A percentile compares a stretch with the other conserved stretches of the same genome.
phyloP scores from a whole-genome alignment of 2,329 filamentous ascomycete genomes.

The Diaporthe caulivora region DNA sequence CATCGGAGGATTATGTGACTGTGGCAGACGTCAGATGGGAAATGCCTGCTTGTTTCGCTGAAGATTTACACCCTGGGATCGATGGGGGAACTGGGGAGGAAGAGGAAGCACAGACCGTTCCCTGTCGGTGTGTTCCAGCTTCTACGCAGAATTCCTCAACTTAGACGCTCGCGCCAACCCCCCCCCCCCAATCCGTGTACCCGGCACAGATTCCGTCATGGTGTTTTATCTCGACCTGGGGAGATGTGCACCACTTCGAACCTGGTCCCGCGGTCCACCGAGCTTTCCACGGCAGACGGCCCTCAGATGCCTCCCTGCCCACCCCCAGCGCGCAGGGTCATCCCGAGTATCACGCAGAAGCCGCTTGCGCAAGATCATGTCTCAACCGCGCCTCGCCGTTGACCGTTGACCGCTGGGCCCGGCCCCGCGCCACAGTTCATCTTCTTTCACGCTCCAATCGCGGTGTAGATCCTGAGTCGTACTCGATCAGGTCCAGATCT shows the following conservation, averaged over 20 bases:
- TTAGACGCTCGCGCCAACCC: constrained; percentile 9
- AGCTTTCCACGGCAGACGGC: neutral
- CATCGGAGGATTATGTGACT: constrained; percentile 27
- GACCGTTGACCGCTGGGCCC: constrained; percentile 9
- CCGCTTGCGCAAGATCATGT: constrained; percentile 16
- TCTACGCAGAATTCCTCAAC: constrained; percentile 8
- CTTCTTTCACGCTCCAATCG: constrained; percentile 25
- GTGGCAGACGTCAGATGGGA: constrained; percentile 29
- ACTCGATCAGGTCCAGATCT: constrained; percentile 21
- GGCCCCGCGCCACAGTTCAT: neutral
- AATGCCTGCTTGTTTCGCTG: constrained; percentile 17
- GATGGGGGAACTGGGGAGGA: neutral
- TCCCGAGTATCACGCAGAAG: neutral
- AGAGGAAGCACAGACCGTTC: constrained; percentile 25
- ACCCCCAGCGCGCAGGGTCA: neutral
- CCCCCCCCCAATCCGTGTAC: constrained; percentile 10
- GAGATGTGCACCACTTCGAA: constrained; percentile 5
- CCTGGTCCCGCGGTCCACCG: neutral
- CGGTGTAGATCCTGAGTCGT: constrained; percentile 21
- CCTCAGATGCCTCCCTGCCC: neutral
- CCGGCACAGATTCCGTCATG: constrained; percentile 11
- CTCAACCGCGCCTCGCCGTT: constrained; percentile 27
- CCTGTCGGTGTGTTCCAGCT: constrained; percentile 29
- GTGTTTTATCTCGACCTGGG: neutral
- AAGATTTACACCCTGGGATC: constrained; percentile 7